Evolutionary conservation across 306 rosid species (phyloP).

Genomic region (Glycine soja): DNA sequence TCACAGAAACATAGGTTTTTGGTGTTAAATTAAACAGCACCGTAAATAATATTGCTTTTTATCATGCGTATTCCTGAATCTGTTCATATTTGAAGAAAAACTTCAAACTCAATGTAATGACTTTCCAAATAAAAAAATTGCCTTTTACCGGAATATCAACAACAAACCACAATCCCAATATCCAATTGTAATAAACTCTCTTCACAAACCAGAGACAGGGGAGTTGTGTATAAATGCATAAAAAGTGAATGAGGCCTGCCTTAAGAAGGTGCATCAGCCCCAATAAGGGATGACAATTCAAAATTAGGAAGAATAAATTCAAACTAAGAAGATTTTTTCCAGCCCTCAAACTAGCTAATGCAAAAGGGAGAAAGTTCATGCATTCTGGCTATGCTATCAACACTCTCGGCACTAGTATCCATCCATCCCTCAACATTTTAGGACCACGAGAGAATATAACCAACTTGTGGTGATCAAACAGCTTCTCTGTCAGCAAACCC

Average conservation of each 20-base stretch:
- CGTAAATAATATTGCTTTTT: constrained; percentile 39
- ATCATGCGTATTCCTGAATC: constrained; percentile 31
- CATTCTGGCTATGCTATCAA: constrained; percentile 33
- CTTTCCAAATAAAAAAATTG: constrained; percentile 8
- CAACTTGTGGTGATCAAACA: constrained; percentile 26
- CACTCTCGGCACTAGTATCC: constrained; percentile 26
- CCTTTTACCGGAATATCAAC: constrained; percentile 28
- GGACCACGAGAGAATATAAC: constrained; percentile 22
- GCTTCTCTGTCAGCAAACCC: constrained; percentile 34
- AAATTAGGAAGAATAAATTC: not conserved
- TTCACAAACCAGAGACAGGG: constrained; percentile 15
- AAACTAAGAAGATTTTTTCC: constrained; percentile 35
- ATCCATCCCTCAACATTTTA: constrained; percentile 31
- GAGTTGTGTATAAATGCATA: not conserved
- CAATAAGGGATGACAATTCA: constrained; percentile 27
- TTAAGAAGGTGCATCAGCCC: constrained; percentile 30
- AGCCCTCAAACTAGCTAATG: constrained; percentile 38
- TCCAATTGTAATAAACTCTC: constrained; percentile 32
- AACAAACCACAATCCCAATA: constrained; percentile 21
- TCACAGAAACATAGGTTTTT: not conserved
- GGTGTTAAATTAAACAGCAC: constrained; percentile 5
- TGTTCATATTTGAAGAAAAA: constrained; percentile 22
- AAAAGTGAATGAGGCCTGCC: not conserved
- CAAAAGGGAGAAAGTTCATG: constrained; percentile 21
- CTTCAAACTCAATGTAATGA: constrained; percentile 4